Evolutionary conservation across 257 asterid species (phyloP).

Genomic region (Primulina tabacum): DNA sequence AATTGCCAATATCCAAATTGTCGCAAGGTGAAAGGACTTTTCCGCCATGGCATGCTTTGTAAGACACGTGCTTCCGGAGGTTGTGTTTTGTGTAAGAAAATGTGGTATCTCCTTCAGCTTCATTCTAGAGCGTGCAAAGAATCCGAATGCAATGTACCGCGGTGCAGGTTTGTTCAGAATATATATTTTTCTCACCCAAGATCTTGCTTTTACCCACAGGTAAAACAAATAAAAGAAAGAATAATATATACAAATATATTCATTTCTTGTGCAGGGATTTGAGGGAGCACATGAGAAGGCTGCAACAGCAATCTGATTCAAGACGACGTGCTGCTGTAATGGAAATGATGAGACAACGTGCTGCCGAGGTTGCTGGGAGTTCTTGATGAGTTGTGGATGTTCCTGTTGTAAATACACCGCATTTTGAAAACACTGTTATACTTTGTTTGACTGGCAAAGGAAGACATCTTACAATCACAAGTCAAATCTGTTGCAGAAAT

Average conservation of each 20-base stretch:
- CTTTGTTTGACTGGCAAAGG: not conserved
- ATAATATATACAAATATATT: not conserved
- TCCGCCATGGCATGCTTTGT: slow-evolving; percentile 91
- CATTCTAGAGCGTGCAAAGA: slow-evolving; percentile 97
- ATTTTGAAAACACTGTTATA: not conserved
- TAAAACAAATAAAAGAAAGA: not conserved
- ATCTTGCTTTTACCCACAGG: not conserved
- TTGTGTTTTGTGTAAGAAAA: slow-evolving; percentile 82
- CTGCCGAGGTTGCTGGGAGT: slow-evolving; percentile 23
- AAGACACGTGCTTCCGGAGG: slow-evolving; percentile 90
- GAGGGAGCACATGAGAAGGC: slow-evolving; percentile 57
- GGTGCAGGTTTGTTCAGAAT: slow-evolving; percentile 70
- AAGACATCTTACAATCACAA: not conserved
- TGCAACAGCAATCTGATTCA: slow-evolving; percentile 67
- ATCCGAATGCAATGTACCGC: slow-evolving; percentile 83
- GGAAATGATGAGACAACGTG: slow-evolving; percentile 53
- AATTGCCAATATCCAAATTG: slow-evolving; percentile 86
- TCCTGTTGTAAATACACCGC: not conserved
- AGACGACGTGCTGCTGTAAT: slow-evolving; percentile 63
- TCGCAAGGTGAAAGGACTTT: slow-evolving; percentile 96
- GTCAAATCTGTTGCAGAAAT: not conserved
- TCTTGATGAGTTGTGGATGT: not conserved
- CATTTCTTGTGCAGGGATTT: slow-evolving; percentile 47
- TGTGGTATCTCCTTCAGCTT: slow-evolving; percentile 97
- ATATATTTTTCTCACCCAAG: slow-evolving; percentile 1